Evolutionary conservation across 192 early-diverging fungal species (phyloP), one percentile per base, ranked within the genome.

Genomic region (Backusella mclennaniae): DNA sequence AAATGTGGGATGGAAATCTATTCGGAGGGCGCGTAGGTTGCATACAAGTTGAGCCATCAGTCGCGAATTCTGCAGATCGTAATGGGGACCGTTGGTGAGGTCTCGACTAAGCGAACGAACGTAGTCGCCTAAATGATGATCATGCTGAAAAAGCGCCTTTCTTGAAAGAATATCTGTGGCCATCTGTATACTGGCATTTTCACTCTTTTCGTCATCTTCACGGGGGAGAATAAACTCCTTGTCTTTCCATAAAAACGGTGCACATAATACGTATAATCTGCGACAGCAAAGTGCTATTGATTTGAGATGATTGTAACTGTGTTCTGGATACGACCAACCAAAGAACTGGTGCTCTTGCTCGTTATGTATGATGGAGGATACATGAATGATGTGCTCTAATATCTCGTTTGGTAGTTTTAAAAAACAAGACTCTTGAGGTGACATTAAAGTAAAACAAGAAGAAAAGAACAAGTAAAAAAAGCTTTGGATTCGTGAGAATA

Each of bases 241-340:
- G 33, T 83, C 77, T 53, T 73, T 73, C 81, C 81, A 83, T 14
- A 83, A 67, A 36, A 66, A 79, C 2, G 81, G 81, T 23, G 78
- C 71, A 31, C 74, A 73, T 8, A 83, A 26, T 17, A 79, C 35
- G 66, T 79, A 83, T 7, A 79, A 41, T 23, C 49, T 23, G 35
- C 75, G 69, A 19, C 81, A 83, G 19, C 75, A 66, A n/a, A 76
- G 68, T 38, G 77, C 76, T 23, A 83, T 26, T 15, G 44, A 49
- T 38, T 76, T 79, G 41, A 83, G 59, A 5, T 79, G 66, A 6
- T 23, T n/a, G 38, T 76, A 79, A 33, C 39, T 41, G 53, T 79
- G 67, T 39, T 83, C 75, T 15, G 81, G 81, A 79, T 83, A 79
- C 35, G 67, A 78, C 81, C 81, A 83, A 31, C 81, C 75, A 29